Percentiles rank a stretch among this genome's conserved stretches.
These are phyloP conservation scores for Cochlearia excelsa DNA, from an alignment of 345 rosid genomes.

Conservation along the genomic window DNA sequence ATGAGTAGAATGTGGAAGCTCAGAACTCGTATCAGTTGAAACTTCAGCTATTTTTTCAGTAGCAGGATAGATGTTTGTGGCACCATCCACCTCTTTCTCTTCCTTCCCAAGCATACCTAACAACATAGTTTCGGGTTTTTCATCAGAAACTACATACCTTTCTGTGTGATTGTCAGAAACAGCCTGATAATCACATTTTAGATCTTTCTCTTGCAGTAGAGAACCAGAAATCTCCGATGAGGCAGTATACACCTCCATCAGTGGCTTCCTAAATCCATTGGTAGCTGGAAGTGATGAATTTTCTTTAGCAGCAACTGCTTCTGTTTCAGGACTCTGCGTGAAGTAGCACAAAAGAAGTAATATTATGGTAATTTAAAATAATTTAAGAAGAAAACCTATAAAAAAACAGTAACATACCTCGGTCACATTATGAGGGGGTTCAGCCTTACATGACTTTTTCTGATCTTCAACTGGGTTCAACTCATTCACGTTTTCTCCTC, in stretches of 20 bases:
- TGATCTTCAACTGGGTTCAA: constrained; percentile 59
- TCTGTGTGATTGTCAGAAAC: constrained; percentile 30
- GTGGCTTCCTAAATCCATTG: constrained; percentile 33
- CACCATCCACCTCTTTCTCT: constrained; percentile 36
- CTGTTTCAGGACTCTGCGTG: constrained; percentile 34
- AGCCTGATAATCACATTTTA: constrained; percentile 31
- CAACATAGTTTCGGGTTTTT: constrained; percentile 25
- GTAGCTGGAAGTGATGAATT: constrained; percentile 22
- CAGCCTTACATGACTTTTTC: constrained; percentile 44
- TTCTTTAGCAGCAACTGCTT: constrained; percentile 34
- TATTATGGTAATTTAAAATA: constrained; percentile 9
- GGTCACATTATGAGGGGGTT: constrained; percentile 34
- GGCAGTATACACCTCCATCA: constrained; percentile 32
- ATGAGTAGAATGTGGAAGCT: constrained; percentile 35
- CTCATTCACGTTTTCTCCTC: constrained; percentile 41
- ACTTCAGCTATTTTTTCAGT: constrained; percentile 26
- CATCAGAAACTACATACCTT: constrained; percentile 36
- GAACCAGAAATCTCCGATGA: constrained; percentile 40
- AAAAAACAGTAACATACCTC: constrained; percentile 44
- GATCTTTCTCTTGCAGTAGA: constrained; percentile 28
- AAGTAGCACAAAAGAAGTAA: constrained; percentile 10
- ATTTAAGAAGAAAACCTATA: background rate
- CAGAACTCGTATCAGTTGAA: constrained; percentile 36
- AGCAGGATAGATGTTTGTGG: constrained; percentile 24
- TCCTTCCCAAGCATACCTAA: constrained; percentile 27